Evolutionary conservation across 1,284 basidiomycete genomes (phyloP).

Genomic region (Salmacisia buchloeana): DNA sequence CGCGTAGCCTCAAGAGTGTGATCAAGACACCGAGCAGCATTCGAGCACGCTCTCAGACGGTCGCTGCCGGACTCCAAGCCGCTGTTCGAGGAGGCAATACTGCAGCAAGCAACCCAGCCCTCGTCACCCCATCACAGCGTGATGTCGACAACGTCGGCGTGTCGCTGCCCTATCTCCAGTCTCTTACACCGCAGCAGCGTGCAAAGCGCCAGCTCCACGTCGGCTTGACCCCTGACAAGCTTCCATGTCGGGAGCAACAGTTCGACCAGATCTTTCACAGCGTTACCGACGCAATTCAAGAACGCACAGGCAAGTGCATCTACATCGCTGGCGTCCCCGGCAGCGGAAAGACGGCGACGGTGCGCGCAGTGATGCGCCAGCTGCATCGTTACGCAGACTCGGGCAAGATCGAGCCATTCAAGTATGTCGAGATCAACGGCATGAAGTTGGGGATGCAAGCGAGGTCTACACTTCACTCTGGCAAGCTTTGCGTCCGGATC

Average conservation of each 20-base stretch:
- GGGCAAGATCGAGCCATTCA: conserved; percentile 85
- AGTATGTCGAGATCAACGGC: conserved; percentile 97
- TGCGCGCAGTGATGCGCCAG: conserved; percentile 81
- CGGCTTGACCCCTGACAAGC: conserved; percentile 77
- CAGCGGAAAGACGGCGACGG: conserved; percentile 82
- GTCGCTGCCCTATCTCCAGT: background rate
- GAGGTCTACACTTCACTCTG: conserved; percentile 46
- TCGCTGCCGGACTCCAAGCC: no score
- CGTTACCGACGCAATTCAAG: conserved; percentile 80
- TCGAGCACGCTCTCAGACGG: no score
- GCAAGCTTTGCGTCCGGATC: conserved; percentile 25
- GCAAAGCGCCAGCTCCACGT: conserved; percentile 69
- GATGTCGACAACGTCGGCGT: background rate
- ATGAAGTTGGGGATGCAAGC: conserved; percentile 58
- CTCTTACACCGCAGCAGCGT: conserved; percentile 33
- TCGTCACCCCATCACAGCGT: background rate
- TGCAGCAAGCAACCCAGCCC: background rate
- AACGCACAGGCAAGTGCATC: conserved; percentile 87
- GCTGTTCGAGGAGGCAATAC: no score
- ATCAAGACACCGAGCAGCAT: no score
- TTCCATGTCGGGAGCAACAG: conserved; percentile 86
- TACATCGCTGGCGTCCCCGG: conserved; percentile 92
- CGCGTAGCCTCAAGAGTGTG: no score
- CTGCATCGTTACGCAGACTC: conserved; percentile 26
- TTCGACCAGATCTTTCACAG: conserved; percentile 70